phyloP scores from a whole-genome alignment of 768 basidiomycete species.

The Panus rudis region DNA sequence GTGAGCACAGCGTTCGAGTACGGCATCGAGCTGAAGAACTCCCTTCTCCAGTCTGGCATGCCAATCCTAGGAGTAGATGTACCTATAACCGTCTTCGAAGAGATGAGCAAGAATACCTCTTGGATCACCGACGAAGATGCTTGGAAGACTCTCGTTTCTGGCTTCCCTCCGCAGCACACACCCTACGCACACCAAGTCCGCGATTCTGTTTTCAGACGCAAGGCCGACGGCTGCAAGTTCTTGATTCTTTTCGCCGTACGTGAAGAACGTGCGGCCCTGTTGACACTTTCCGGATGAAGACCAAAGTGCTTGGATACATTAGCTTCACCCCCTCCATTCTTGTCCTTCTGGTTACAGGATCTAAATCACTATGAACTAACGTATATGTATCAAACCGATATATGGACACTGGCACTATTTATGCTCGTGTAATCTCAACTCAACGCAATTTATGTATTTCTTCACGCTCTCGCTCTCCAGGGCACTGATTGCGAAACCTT shows the following conservation, averaged over 20 bases:
- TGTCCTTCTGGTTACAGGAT: too few relatives aligned
- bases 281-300: too few relatives aligned
- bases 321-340: too few relatives aligned
- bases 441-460: too few relatives aligned
- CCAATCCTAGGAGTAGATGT: slow-evolving; percentile 74
- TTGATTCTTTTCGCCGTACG: slow-evolving; percentile 59
- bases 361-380: too few relatives aligned
- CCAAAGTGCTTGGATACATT: too few relatives aligned
- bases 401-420: too few relatives aligned
- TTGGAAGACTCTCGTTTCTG: slow-evolving; percentile 53
- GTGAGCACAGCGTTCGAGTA: slow-evolving; percentile 55
- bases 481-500: too few relatives aligned
- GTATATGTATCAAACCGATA: too few relatives aligned
- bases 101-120: slow-evolving; percentile 44
- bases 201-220: slow-evolving; percentile 56
- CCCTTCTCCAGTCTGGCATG: slow-evolving; percentile 46
- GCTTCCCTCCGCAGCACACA: slow-evolving; percentile 50
- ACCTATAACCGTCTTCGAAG: slow-evolving; percentile 49
- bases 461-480: too few relatives aligned
- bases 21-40: slow-evolving; percentile 46
- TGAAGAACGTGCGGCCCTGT: slow-evolving; percentile 63
- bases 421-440: too few relatives aligned
- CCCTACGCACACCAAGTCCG: slow-evolving; percentile 63
- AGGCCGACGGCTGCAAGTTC: slow-evolving; percentile 55
- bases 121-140: slow-evolving; percentile 76